Evolutionary conservation across 768 basidiomycete species (phyloP), one percentile per base, ranked within the genome.

Genomic region (Kwoniella pini): DNA sequence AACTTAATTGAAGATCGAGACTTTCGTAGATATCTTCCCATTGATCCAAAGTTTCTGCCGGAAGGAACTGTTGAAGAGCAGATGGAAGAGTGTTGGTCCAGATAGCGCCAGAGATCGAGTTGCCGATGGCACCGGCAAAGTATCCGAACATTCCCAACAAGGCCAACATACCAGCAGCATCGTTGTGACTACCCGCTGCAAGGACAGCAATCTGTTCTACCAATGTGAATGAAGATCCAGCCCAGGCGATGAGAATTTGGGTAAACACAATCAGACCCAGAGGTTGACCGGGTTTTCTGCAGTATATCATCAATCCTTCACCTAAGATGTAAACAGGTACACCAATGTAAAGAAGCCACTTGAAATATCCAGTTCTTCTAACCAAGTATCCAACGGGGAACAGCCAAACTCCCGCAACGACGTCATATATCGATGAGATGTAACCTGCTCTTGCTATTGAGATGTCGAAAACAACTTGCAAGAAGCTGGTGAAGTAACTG

Each of bases 91-190:
- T 64, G 36, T 70, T 49, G 19, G 78, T 77, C 77, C 77, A 77
- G 53, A 79, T 73, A 0, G 72, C 77, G 12, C 70, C 78, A 10
- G 75, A 67, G 56, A 78, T 69, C 39, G 65, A 62, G 58, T 62
- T 67, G 9, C 75, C 75, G 42, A 78, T 30, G 2, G 73, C 62
- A 6, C 60, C 50, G 30, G 69, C 72, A 30, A 64, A 36, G 27
- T 57, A 54, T 3, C 72, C 72, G 62, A 72, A 38, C 63, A 70
- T 57, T 69, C 49, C 46, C 31, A 67, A 61, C 55, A 78, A n/a
- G 24, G 54, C 55, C 43, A 69, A 61, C 11, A 60, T 26, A 19
- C 63, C 65, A 11, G 69, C 69, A 1, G 69, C 60, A 38, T 71
- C 62, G 51, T 71, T 71, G 50, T 57, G 67, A 43, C 28, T 63